Evolutionary conservation across 192 early-diverging fungal species (phyloP).

Genomic region (Coemansia sp.): DNA sequence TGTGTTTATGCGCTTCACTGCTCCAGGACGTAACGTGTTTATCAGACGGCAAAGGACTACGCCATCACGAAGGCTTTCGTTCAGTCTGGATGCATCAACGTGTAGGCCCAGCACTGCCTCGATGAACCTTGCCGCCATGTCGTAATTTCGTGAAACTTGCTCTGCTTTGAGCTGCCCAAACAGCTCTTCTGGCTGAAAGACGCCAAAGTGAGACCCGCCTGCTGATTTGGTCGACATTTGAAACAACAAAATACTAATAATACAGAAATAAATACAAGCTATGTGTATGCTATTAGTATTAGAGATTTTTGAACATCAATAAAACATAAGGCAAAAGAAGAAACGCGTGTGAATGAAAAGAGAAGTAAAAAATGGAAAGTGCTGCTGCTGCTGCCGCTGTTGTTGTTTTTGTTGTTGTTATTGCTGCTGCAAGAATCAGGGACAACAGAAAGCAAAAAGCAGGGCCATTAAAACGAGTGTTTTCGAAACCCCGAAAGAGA

Average conservation of each 20-base stretch:
- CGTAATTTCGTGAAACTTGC: conserved; percentile 62
- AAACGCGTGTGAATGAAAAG: too few relatives aligned
- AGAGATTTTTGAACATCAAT: too few relatives aligned
- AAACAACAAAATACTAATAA: background rate
- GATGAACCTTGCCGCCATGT: conserved; percentile 64
- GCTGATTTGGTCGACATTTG: conserved; percentile 31
- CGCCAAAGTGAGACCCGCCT: conserved; percentile 19
- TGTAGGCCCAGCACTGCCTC: conserved; percentile 60
- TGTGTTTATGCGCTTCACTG: conserved; percentile 69
- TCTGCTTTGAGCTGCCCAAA: conserved; percentile 59
- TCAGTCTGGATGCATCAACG: conserved; percentile 60
- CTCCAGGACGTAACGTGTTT: conserved; percentile 74
- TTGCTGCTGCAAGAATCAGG: too few relatives aligned
- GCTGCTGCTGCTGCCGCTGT: too few relatives aligned
- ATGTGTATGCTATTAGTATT: background rate
- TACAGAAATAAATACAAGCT: background rate
- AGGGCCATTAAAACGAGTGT: too few relatives aligned
- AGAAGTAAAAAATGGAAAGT: too few relatives aligned
- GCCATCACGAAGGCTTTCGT: conserved; percentile 68
- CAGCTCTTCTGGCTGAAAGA: conserved; percentile 56
- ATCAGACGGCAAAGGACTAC: conserved; percentile 77
- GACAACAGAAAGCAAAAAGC: too few relatives aligned
- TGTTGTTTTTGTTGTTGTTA: too few relatives aligned
- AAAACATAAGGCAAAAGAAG: too few relatives aligned
- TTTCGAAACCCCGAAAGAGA: too few relatives aligned